Evolutionary conservation across 495 filamentous ascomycete species (phyloP).

Genomic region (Tuber indicum): DNA sequence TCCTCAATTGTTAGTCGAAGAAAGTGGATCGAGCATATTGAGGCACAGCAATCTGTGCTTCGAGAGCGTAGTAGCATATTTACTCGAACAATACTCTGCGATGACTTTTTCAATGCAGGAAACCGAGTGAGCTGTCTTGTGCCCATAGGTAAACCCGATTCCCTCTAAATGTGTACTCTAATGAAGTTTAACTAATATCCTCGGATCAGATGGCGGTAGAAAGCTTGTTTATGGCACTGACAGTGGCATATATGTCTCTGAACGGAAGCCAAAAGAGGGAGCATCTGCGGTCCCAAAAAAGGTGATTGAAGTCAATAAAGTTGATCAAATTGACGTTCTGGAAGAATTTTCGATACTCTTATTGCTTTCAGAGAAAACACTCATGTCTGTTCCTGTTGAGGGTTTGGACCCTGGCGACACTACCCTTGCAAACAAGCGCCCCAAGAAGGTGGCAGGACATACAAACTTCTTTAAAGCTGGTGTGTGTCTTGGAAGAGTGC

Average conservation of each 20-base stretch:
- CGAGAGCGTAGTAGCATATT: slow-evolving; percentile 86
- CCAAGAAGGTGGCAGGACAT: slow-evolving; percentile 95
- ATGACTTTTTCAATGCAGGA: slow-evolving; percentile 69
- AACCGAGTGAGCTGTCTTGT: slow-evolving; percentile 90
- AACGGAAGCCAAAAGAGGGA: slow-evolving; percentile 75
- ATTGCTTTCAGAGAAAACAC: slow-evolving; percentile 85
- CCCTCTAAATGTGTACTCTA: slow-evolving; percentile 42
- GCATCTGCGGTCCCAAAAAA: slow-evolving; percentile 65
- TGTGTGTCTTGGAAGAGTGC: slow-evolving; percentile 85
- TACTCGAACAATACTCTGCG: slow-evolving; percentile 77
- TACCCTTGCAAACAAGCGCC: slow-evolving; percentile 65
- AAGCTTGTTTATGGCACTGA: slow-evolving; percentile 94
- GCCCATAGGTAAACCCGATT: slow-evolving; percentile 62
- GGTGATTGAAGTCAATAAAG: slow-evolving; percentile 76
- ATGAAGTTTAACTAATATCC: slow-evolving; percentile 2
- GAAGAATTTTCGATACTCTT: slow-evolving; percentile 89
- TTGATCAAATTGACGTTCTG: slow-evolving; percentile 92
- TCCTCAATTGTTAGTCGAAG: slow-evolving; percentile 68
- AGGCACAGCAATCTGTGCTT: slow-evolving; percentile 77
- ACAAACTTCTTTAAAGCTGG: slow-evolving; percentile 98
- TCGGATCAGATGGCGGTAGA: slow-evolving; percentile 69
- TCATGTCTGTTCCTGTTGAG: slow-evolving; percentile 78
- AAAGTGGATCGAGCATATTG: slow-evolving; percentile 96
- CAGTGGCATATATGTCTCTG: slow-evolving; percentile 81
- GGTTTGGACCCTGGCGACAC: slow-evolving; percentile 75